Evolutionary conservation across 352 stramenopile genomes (phyloP).

Genomic region (Phytopythium ostracodes): DNA sequence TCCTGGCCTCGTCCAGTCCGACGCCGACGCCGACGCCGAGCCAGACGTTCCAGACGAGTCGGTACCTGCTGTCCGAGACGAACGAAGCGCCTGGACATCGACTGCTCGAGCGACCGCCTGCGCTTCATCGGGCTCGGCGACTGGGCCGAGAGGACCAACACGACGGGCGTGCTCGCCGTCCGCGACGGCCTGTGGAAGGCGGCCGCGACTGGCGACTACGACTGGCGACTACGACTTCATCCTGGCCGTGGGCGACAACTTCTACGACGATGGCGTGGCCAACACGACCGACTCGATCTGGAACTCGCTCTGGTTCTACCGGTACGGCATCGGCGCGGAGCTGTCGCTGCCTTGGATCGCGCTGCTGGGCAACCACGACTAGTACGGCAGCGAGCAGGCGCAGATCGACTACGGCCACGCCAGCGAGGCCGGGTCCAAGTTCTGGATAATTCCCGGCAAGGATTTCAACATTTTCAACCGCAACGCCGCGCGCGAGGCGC

Average conservation of each 20-base stretch:
- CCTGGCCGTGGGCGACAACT: slow-evolving; percentile 37
- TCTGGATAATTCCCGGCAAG: slow-evolving; percentile 37
- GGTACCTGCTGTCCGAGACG: background rate
- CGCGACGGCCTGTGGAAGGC: slow-evolving; percentile 23
- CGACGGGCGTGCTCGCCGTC: slow-evolving; percentile 21
- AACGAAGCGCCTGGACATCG: slow-evolving; percentile 2
- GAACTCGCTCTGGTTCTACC: slow-evolving; percentile 27
- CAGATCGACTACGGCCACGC: slow-evolving; percentile 26
- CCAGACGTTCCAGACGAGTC: slow-evolving; percentile 4
- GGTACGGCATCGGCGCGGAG: slow-evolving; percentile 26
- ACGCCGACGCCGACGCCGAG: slow-evolving; percentile 1
- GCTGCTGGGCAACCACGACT: slow-evolving; percentile 39
- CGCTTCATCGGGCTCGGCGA: slow-evolving; percentile 33
- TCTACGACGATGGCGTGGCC: slow-evolving; percentile 32
- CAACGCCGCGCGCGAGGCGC: slow-evolving; percentile 16
- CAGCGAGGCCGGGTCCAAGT: slow-evolving; percentile 17
- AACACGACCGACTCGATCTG: slow-evolving; percentile 24
- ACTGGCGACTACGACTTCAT: slow-evolving; percentile 35
- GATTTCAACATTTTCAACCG: slow-evolving; percentile 29
- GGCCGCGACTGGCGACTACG: slow-evolving; percentile 19
- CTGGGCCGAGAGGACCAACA: slow-evolving; percentile 29
- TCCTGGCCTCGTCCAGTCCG: background rate
- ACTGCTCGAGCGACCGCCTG: slow-evolving; percentile 18
- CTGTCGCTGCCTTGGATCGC: slow-evolving; percentile 35
- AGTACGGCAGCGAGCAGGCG: slow-evolving; percentile 27